Evolutionary conservation across 345 rosid species (phyloP), one percentile per base, ranked within the genome.

Genomic region (Hypericum androsaemum): DNA sequence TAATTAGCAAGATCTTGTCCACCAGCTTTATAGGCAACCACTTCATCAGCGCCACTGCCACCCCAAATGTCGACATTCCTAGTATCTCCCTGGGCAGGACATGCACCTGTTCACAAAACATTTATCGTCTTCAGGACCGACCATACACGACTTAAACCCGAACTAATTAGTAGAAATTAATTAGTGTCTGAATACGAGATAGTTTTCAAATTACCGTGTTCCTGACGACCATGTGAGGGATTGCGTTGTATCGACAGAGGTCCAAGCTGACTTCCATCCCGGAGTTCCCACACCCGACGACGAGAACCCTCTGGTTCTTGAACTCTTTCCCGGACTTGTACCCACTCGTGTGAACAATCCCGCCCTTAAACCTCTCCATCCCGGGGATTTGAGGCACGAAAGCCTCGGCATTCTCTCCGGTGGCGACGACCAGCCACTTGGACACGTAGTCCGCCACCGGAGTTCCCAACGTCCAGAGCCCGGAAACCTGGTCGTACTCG

Each of bases 231-330:
- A 84, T 65, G 15, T 69, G 70, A 58, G 82, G 78, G 46, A 51
- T 57, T 5, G 94, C 89, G 28, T 76, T 74, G 68, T 77, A 55
- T n/a, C 79, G 66, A 39, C 78, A 81, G 4, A 87, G 79, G 68
- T 80, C 82, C 48, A 80, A 58, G 46, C 82, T 64, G 35, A 77
- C 73, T 57, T 80, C 82, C 85, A 80, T 83, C 12, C 96, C 96
- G 6, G 96, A 83, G 38, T 87, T 87, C 9, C 96, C 96, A 68
- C 94, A 84, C 3, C 96, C 96, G 22, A 87, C 74, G 5, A 87
- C 89, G 51, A 87, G 56, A 43, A 81, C 83, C 41, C 54, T 81
- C 37, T 70, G 60, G 41, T 54, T 62, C 44, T 50, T 62, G 68
- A 77, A 83, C 54, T 60, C 73, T 17, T 59, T 69, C 7, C 87